Percentiles rank a stretch among this genome's conserved stretches.
phyloP scores from a whole-genome alignment of 1,284 basidiomycete species.

The Irpex rosettiformis region DNA sequence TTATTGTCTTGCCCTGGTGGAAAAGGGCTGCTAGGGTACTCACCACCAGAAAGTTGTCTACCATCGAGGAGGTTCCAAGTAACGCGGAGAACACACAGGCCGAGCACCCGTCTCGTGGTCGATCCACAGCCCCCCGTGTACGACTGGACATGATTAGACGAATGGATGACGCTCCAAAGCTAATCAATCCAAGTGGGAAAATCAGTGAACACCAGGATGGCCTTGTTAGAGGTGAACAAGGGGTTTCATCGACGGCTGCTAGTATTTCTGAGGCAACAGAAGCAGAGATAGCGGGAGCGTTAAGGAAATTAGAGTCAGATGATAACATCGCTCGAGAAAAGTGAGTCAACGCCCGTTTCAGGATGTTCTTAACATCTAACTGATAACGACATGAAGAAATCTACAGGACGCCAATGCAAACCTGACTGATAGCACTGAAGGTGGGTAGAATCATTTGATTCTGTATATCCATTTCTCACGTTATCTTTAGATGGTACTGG shows the following conservation, averaged over 20 bases:
- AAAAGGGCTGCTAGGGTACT: slow-evolving; percentile 16
- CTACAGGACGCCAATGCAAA: background rate
- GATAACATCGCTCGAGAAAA: slow-evolving; percentile 16
- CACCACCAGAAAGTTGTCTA: slow-evolving; percentile 12
- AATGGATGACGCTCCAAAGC: slow-evolving; percentile 73
- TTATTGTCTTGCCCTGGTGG: slow-evolving; percentile 26
- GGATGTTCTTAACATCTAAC: background rate
- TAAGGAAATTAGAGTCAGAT: slow-evolving; percentile 7
- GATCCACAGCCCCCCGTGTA: slow-evolving; percentile 30
- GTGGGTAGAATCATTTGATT: background rate
- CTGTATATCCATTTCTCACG: background rate
- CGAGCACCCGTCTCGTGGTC: slow-evolving; percentile 13
- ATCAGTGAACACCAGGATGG: slow-evolving; percentile 42
- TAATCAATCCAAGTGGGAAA: slow-evolving; percentile 83
- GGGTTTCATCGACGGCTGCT: background rate
- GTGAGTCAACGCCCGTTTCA: background rate
- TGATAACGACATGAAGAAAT: background rate
- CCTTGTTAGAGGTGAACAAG: background rate
- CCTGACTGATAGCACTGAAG: background rate
- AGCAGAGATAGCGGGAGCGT: background rate
- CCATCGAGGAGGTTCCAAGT: background rate
- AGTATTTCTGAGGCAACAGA: slow-evolving; percentile 9
- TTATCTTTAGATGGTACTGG: background rate
- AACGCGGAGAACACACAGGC: slow-evolving; percentile 1
- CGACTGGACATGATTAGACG: slow-evolving; percentile 83